phyloP scores from a whole-genome alignment of 306 rosid species.

The Prunus campanulata region DNA sequence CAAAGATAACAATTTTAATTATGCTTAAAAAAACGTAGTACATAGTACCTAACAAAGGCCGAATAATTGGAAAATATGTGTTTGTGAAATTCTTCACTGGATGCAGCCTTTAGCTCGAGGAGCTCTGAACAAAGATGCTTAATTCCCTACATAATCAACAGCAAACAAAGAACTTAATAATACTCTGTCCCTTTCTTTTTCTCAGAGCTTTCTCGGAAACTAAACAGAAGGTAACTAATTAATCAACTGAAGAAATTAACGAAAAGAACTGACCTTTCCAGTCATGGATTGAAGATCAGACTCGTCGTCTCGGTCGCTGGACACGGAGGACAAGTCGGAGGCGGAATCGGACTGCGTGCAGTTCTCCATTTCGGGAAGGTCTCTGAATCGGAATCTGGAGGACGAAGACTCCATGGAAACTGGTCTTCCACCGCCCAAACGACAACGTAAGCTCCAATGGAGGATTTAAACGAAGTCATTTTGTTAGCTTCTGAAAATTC shows the following conservation, averaged over 20 bases:
- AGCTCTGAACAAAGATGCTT: slow-evolving; percentile 81
- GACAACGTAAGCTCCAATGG: not conserved
- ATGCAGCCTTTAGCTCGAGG: slow-evolving; percentile 63
- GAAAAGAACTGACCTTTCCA: slow-evolving; percentile 41
- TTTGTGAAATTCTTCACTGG: slow-evolving; percentile 57
- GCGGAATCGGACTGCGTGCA: slow-evolving; percentile 33
- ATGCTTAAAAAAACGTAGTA: not conserved
- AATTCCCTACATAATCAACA: slow-evolving; percentile 51
- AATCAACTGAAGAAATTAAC: not conserved
- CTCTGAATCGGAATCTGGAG: slow-evolving; percentile 58
- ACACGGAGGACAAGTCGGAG: slow-evolving; percentile 42
- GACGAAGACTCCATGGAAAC: slow-evolving; percentile 52
- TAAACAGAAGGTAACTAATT: not conserved
- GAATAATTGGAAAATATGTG: slow-evolving; percentile 54
- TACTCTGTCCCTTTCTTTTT: not conserved
- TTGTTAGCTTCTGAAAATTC: not conserved
- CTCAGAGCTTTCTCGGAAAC: not conserved
- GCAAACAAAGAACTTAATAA: not conserved
- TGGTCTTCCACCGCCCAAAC: slow-evolving; percentile 8
- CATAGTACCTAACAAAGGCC: slow-evolving; percentile 46
- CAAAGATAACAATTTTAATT: not conserved
- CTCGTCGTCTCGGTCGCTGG: slow-evolving; percentile 40
- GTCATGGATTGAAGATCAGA: slow-evolving; percentile 64
- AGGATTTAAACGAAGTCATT: slow-evolving; percentile 5
- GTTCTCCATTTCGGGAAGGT: slow-evolving; percentile 48